These are phyloP conservation scores for Elsinoe perseae DNA, from an alignment of 2,329 filamentous ascomycete species.

Conservation along the genomic window DNA sequence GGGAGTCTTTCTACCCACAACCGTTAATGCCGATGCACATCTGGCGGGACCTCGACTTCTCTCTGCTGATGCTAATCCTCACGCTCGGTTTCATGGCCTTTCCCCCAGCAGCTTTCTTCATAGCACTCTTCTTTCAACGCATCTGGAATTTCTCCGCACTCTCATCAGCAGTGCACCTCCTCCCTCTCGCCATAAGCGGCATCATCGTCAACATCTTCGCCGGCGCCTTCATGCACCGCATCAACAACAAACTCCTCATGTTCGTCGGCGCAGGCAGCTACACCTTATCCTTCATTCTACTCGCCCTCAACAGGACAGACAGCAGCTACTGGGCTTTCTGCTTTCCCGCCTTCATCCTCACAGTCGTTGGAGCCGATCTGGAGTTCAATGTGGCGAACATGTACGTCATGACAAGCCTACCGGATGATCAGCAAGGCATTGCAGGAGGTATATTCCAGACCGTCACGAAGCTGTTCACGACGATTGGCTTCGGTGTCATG, in stretches of 20 bases:
- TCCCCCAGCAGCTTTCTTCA: conserved; percentile 53
- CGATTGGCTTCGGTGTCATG: conserved; percentile 53
- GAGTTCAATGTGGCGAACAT: conserved; percentile 67
- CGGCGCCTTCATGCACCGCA: conserved; percentile 52
- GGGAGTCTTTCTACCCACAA: conserved; percentile 49
- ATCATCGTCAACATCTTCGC: conserved; percentile 57
- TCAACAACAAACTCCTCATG: conserved; percentile 59
- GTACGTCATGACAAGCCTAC: conserved; percentile 61
- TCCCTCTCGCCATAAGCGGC: conserved; percentile 58
- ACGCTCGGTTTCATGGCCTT: conserved; percentile 58
- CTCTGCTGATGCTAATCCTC: conserved; percentile 50
- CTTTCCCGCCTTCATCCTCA: conserved; percentile 54
- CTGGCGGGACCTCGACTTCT: conserved; percentile 57
- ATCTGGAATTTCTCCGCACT: conserved; percentile 47
- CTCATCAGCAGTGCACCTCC: conserved; percentile 53
- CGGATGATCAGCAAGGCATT: conserved; percentile 55
- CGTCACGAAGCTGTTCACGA: conserved; percentile 52
- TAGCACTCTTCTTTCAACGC: conserved; percentile 58
- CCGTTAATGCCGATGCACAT: conserved; percentile 48
- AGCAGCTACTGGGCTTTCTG: conserved; percentile 58
- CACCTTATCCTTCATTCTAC: conserved; percentile 43
- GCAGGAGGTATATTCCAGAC: conserved; percentile 64
- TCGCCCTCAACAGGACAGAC: conserved; percentile 49
- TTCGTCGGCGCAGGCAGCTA: conserved; percentile 42
- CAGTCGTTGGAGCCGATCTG: conserved; percentile 59